Percentiles rank a stretch among this genome's conserved stretches.
Evolutionary conservation across 352 stramenopile genomes (phyloP).

Genomic region (Pseudoperonospora humuli): DNA sequence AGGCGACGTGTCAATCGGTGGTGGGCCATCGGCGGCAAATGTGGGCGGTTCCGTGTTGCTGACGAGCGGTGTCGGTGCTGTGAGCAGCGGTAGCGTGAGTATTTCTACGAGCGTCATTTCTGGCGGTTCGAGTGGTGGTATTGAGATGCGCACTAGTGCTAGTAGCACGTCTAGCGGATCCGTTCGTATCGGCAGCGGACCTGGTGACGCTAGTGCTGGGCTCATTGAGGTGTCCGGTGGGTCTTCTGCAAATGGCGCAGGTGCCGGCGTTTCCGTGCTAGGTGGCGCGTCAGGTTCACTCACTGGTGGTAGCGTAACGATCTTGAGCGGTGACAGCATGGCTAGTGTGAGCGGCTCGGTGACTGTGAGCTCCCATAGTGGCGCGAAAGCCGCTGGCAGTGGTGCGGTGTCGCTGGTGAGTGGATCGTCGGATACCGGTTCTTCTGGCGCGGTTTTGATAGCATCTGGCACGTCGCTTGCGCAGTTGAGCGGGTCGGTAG

Average conservation of each 20-base stretch:
- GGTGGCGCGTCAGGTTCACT: conserved; percentile 15
- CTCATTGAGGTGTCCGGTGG: conserved; percentile 20
- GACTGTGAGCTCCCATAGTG: conserved; percentile 6
- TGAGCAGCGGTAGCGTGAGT: conserved; percentile 12
- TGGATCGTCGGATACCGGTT: conserved; percentile 8
- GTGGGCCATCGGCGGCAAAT: conserved; percentile 11
- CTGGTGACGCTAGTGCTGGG: conserved; percentile 15
- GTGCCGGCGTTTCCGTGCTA: conserved; percentile 14
- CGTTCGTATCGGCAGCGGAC: conserved; percentile 14
- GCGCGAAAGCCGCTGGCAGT: conserved; percentile 2
- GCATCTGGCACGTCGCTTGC: conserved; percentile 8
- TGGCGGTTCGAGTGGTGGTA: conserved; percentile 8
- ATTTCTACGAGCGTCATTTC: conserved; percentile 12
- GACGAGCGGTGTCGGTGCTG: conserved; percentile 11
- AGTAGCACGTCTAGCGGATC: conserved; percentile 15
- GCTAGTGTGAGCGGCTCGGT: conserved; percentile 10
- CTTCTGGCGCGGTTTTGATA: conserved; percentile 14
- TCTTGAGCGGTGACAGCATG: conserved; percentile 10
- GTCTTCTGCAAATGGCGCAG: conserved; percentile 18
- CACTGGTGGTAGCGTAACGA: conserved; percentile 16
- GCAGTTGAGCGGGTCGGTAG: conserved; percentile 16
- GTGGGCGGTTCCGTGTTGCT: conserved; percentile 12
- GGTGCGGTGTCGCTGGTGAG: conserved; percentile 13
- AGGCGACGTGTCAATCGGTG: conserved; percentile 21
- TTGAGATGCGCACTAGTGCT: conserved; percentile 12